Evolutionary conservation across 805 yeast species (phyloP).

Genomic region (Candida berthetii): DNA sequence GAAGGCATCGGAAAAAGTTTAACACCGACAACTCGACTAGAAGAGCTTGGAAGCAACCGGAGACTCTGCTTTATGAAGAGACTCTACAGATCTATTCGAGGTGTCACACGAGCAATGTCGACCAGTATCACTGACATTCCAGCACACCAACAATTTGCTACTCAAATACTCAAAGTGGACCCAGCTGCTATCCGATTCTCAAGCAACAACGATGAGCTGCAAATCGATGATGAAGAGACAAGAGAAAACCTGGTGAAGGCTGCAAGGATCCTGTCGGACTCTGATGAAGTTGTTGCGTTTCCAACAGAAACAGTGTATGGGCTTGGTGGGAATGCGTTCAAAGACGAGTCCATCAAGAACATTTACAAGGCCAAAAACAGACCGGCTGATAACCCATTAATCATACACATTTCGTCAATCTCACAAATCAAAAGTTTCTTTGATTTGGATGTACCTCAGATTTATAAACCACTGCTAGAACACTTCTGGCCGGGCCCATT

Average conservation of each 20-base stretch:
- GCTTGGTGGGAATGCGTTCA: constrained; percentile 80
- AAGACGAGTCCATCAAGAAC: constrained; percentile 63
- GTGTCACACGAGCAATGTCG: too few species aligned
- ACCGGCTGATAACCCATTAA: constrained; percentile 93
- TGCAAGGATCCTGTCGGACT: constrained; percentile 41
- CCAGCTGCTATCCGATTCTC: constrained; percentile 12
- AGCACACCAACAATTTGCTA: too few species aligned
- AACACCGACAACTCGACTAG: too few species aligned
- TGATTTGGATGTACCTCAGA: constrained; percentile 51
- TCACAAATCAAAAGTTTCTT: constrained; percentile 63
- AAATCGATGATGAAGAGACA: constrained; percentile 47
- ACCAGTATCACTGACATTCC: too few species aligned
- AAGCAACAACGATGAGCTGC: constrained; percentile 23
- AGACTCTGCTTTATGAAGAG: too few species aligned
- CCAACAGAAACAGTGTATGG: constrained; percentile 99
- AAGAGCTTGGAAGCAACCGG: too few species aligned
- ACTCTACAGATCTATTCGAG: too few species aligned
- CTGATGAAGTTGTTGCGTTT: constrained; percentile 72
- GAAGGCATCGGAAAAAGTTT: too few species aligned
- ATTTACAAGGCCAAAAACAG: constrained; percentile 88
- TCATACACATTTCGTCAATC: constrained; percentile 78
- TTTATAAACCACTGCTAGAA: constrained; percentile 57
- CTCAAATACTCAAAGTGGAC: constrained; percentile 14
- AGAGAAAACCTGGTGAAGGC: constrained; percentile 48
- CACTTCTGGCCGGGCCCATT: constrained; percentile 96